Conservation (phyloP, 2,329 filamentous ascomycete genomes). For the Monosporascus sp. region DNA sequence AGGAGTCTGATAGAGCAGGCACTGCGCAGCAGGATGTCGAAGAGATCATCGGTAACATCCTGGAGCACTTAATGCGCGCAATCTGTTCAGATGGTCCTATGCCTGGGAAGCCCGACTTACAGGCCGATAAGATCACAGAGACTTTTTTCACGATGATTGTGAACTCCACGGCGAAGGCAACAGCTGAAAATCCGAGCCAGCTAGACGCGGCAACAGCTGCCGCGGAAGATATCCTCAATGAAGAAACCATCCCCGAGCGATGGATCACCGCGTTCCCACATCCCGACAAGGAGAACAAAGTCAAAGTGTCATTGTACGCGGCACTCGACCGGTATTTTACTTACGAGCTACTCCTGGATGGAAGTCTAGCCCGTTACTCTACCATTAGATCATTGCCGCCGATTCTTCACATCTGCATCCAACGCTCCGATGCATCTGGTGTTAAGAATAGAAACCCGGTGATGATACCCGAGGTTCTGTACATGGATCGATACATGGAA, state of each 20-base stretch:
- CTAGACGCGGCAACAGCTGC: constrained; percentile 18
- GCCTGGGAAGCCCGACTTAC: constrained; percentile 60
- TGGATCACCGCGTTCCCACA: constrained; percentile 53
- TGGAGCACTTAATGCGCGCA: constrained; percentile 85
- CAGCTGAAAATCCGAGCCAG: constrained; percentile 14
- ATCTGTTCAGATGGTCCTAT: constrained; percentile 68
- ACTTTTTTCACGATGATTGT: constrained; percentile 60
- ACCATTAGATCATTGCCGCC: constrained; percentile 75
- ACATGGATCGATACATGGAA: constrained; percentile 84
- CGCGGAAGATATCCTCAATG: constrained; percentile 40
- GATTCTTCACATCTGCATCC: constrained; percentile 83
- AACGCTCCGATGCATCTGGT: constrained; percentile 70
- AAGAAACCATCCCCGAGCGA: constrained; percentile 57
- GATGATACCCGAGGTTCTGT: constrained; percentile 73
- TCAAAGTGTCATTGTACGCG: constrained; percentile 64
- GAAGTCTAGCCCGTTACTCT: constrained; percentile 58
- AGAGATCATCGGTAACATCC: constrained; percentile 89
- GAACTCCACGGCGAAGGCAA: constrained; percentile 52
- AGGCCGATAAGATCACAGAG: constrained; percentile 74
- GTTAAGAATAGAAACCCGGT: constrained; percentile 76
- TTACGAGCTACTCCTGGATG: constrained; percentile 66
- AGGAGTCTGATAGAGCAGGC: constrained; percentile 43
- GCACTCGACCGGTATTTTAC: constrained; percentile 85
- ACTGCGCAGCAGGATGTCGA: constrained; percentile 88
- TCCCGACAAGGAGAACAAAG: constrained; percentile 40